Base-by-base conservation (phyloP, 108 stramenopile species). In the Craspedostauros australis region DNA sequence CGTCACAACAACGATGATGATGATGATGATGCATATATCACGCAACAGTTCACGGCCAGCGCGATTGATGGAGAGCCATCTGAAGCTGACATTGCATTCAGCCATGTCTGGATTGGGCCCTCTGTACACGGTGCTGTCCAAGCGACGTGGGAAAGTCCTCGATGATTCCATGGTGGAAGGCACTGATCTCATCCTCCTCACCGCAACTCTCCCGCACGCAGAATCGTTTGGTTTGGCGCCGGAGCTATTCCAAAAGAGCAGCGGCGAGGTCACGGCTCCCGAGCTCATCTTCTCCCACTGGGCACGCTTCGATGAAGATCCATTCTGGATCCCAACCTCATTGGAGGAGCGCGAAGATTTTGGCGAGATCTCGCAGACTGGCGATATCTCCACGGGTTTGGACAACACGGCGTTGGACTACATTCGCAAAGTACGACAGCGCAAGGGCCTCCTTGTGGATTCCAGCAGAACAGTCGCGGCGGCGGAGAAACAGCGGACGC, bases 81-180 rank as follows among this genome's bases (percentile, higher is more conserved):
- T 89, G 25, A 66, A 70, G 19, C 66, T 91, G 29, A 88, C 88
- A 9, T 59, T 95, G 2, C 88, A 95, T 49, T 88, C 90, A 9
- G 83, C 85, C 14, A 45, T 92, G 16, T 61, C 78, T 27, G 88
- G 81, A 14, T 62, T 93, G 6, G 91, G 91, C 7, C 44, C 86
- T 41, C 56, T 93, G 7, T 90, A 95, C 58, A 62, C 77, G 9
- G 84, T 91, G 11, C 41, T 95, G 24, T 83, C 79, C n/a, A 85
- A 76, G 54, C 64, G 94, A 42, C 69, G 94, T 34, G 94, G 91
- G 1, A 83, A 84, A 57, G 94, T 95, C 22, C 32, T 79, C 12
- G 68, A 82, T 34, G 94, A 95, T 55, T 61, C 81, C 30, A 95
- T 95, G 89, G 86, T 95, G 5, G 94, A 95, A 15, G 94, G 94